Percentiles rank a stretch among this genome's conserved stretches.
Conservation (phyloP, 345 rosid species). For the Lumnitzera racemosa region DNA sequence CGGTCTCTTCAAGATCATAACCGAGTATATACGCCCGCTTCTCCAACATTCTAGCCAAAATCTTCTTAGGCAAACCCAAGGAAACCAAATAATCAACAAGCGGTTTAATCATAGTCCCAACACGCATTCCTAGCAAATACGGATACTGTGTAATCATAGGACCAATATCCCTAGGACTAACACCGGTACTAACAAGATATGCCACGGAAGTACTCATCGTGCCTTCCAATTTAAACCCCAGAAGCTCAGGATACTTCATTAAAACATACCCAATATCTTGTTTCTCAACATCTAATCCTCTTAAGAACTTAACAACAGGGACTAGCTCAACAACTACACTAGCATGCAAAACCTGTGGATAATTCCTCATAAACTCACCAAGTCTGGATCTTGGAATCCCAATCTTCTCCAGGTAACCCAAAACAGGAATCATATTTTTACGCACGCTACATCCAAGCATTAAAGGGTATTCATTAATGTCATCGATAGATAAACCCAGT, state of each 20-base stretch:
- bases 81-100: slow-evolving; percentile 67
- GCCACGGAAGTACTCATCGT: slow-evolving; percentile 91
- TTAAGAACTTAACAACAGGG: slow-evolving; percentile 80
- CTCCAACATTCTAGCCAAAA: slow-evolving; percentile 83
- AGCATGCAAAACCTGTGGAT: slow-evolving; percentile 72
- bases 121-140: slow-evolving; percentile 83
- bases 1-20: slow-evolving; percentile 78
- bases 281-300: slow-evolving; percentile 89
- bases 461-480: slow-evolving; percentile 76
- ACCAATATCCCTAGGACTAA: slow-evolving; percentile 84
- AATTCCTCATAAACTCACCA: slow-evolving; percentile 77
- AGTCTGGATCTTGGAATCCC: slow-evolving; percentile 65
- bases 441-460: slow-evolving; percentile 81
- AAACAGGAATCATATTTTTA: slow-evolving; percentile 84
- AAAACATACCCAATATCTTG: slow-evolving; percentile 75
- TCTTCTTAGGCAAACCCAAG: slow-evolving; percentile 67
- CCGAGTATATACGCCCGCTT: slow-evolving; percentile 79
- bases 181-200: slow-evolving; percentile 87
- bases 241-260: slow-evolving; percentile 79
- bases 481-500: slow-evolving; percentile 67
- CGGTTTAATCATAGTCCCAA: slow-evolving; percentile 80
- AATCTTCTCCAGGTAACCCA: slow-evolving; percentile 73
- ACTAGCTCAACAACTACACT: slow-evolving; percentile 91
- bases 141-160: slow-evolving; percentile 95
- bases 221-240: slow-evolving; percentile 95